phyloP scores from a whole-genome alignment of 768 basidiomycete genomes.

The Favolaschia claudopus region DNA sequence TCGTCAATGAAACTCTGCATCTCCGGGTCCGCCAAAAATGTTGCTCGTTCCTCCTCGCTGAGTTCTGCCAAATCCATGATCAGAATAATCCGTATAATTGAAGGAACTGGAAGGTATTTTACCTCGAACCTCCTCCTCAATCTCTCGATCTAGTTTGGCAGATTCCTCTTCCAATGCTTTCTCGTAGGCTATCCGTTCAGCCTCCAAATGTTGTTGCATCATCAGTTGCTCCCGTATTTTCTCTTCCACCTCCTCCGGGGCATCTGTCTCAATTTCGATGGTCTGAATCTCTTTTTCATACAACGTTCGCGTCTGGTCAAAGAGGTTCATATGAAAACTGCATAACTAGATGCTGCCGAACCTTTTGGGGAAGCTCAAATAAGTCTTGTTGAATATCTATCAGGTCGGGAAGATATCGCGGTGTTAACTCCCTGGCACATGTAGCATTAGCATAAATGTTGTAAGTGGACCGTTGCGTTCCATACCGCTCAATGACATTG shows the following conservation, averaged over 20 bases:
- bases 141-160: conserved; percentile 83
- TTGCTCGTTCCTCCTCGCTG: conserved; percentile 83
- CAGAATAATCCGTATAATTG: neutral
- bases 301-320: conserved; percentile 71
- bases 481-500: conserved; percentile 74
- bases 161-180: conserved; percentile 86
- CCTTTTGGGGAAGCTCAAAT: conserved; percentile 89
- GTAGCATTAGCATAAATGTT: conserved; percentile 3
- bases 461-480: conserved; percentile 10
- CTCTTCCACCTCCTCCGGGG: conserved; percentile 63
- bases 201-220: conserved; percentile 73
- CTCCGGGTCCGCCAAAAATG: conserved; percentile 86
- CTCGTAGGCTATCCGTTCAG: conserved; percentile 72
- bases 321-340: conserved; percentile 9
- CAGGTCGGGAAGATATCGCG: conserved; percentile 76
- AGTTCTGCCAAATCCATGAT: conserved; percentile 60
- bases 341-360: conserved; percentile 40
- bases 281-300: conserved; percentile 91
- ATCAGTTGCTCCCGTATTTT: conserved; percentile 77
- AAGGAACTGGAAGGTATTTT: conserved; percentile 8
- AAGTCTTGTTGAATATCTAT: conserved; percentile 90
- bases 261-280: conserved; percentile 64
- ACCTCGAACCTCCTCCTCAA: conserved; percentile 89
- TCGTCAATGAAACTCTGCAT: conserved; percentile 94
- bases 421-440: conserved; percentile 61